Percentiles rank a stretch among this genome's conserved stretches.
Conservation (phyloP, 768 basidiomycete genomes). For the Porphyrellus cyaneotinctus region DNA sequence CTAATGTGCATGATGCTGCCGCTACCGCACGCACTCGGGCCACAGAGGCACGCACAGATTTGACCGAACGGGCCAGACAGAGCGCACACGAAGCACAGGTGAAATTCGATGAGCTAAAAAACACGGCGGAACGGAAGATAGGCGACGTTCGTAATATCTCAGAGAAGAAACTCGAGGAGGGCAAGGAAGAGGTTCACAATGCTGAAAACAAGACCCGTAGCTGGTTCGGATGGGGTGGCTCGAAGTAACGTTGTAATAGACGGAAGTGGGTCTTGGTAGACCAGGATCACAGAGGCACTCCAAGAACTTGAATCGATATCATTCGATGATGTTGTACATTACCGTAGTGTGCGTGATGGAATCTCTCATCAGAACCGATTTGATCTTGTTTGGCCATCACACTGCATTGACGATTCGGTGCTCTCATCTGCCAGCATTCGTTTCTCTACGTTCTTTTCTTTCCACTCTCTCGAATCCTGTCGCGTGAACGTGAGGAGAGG, state of each 20-base stretch:
- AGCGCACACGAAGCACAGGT: constrained; percentile 23
- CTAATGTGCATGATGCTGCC: constrained; percentile 19
- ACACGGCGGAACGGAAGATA: constrained; percentile 24
- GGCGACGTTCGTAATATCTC: constrained; percentile 23
- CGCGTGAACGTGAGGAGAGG: not conserved
- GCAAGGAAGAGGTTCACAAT: constrained; percentile 25
- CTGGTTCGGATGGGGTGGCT: constrained; percentile 40
- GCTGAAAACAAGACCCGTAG: constrained; percentile 29
- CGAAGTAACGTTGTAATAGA: constrained; percentile 17
- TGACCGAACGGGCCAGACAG: constrained; percentile 25
- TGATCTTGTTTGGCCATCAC: too few species aligned
- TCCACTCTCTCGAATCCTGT: not conserved
- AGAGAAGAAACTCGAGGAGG: constrained; percentile 28
- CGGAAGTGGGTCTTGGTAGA: not conserved
- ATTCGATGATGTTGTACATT: not conserved
- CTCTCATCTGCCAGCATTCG: too few species aligned
- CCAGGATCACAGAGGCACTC: not conserved
- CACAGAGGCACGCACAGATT: constrained; percentile 22
- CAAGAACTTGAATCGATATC: not conserved
- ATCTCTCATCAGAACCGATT: not conserved
- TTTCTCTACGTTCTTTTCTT: not conserved
- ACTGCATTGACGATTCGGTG: too few species aligned
- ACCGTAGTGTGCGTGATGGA: not conserved
- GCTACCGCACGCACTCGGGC: constrained; percentile 15
- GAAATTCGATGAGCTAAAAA: constrained; percentile 24